Evolutionary conservation across 371 early-diverging fungal genomes (phyloP).

Genomic region (Syncephalastrum sp.): DNA sequence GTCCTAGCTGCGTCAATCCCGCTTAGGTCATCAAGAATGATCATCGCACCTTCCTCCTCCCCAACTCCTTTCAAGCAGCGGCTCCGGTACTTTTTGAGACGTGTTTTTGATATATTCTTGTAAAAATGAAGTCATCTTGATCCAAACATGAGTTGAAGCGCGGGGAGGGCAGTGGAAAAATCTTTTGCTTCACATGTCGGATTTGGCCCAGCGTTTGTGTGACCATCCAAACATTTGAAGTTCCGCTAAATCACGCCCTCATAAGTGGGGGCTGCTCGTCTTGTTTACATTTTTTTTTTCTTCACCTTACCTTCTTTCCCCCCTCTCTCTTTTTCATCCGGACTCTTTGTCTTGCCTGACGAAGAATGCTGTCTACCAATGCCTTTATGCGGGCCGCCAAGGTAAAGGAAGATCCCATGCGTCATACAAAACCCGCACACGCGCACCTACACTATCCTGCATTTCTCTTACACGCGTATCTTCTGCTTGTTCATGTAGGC

Average conservation of each 20-base stretch:
- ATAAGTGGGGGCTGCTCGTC: slow-evolving; percentile 7
- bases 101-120: no score
- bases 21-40: slow-evolving; percentile 2
- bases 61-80: no score
- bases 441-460: neutral
- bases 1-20: slow-evolving; percentile 3
- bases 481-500: slow-evolving; percentile 13
- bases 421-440: neutral
- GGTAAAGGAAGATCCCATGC: slow-evolving; percentile 11
- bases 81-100: no score
- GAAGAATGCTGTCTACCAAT: slow-evolving; percentile 31
- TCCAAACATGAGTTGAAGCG: slow-evolving; percentile 1
- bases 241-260: slow-evolving; percentile 18
- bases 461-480: neutral
- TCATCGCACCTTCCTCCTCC: no score
- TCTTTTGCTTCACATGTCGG: slow-evolving; percentile 13
- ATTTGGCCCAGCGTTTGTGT: slow-evolving; percentile 10
- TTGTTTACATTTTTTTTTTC: slow-evolving; percentile 11
- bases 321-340: slow-evolving; percentile 12
- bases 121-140: neutral
- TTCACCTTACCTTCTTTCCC: slow-evolving; percentile 11
- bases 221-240: slow-evolving; percentile 12
- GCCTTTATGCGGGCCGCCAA: slow-evolving; percentile 38
- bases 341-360: slow-evolving; percentile 16
- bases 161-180: no score